Evolutionary conservation across 2,329 filamentous ascomycete species (phyloP).

Genomic region (Harringtonia lauricola): DNA sequence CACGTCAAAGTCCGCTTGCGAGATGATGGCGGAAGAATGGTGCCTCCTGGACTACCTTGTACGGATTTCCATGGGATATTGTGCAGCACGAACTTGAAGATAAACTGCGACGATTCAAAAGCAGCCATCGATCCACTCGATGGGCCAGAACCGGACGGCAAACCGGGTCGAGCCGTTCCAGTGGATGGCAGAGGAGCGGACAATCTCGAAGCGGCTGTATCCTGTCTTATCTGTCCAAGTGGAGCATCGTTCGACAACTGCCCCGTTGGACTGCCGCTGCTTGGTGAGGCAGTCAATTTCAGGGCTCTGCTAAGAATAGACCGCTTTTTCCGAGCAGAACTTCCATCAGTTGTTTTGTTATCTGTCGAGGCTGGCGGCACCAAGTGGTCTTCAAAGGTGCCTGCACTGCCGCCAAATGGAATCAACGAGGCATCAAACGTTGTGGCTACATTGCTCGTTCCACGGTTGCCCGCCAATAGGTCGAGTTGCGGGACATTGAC

Average conservation of each 20-base stretch:
- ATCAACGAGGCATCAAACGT: too few relatives aligned
- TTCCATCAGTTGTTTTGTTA: too few relatives aligned
- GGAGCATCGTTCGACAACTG: slow-evolving; percentile 34
- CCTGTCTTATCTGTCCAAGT: slow-evolving; percentile 39
- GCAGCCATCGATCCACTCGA: slow-evolving; percentile 36
- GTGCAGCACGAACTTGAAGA: slow-evolving; percentile 66
- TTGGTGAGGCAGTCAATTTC: too few relatives aligned
- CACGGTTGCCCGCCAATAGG: too few relatives aligned
- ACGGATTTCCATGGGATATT: slow-evolving; percentile 18
- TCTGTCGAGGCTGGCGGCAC: too few relatives aligned
- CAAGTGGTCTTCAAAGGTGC: too few relatives aligned
- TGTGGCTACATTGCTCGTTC: too few relatives aligned
- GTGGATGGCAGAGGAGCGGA: slow-evolving; percentile 23
- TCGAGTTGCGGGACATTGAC: too few relatives aligned
- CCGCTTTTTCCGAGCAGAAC: too few relatives aligned
- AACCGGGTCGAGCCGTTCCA: slow-evolving; percentile 21
- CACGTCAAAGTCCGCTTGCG: slow-evolving; percentile 51
- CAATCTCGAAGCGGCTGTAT: slow-evolving; percentile 34
- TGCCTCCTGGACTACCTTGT: slow-evolving; percentile 27
- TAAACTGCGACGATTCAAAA: slow-evolving; percentile 45
- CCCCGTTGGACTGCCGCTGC: too few relatives aligned
- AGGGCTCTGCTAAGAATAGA: too few relatives aligned
- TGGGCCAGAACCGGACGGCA: slow-evolving; percentile 33
- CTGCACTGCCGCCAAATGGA: too few relatives aligned
- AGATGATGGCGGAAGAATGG: slow-evolving; percentile 35